These are phyloP conservation scores for Fusarium annulatum DNA, from an alignment of 2,329 filamentous ascomycete genomes.

Conservation along the genomic window DNA sequence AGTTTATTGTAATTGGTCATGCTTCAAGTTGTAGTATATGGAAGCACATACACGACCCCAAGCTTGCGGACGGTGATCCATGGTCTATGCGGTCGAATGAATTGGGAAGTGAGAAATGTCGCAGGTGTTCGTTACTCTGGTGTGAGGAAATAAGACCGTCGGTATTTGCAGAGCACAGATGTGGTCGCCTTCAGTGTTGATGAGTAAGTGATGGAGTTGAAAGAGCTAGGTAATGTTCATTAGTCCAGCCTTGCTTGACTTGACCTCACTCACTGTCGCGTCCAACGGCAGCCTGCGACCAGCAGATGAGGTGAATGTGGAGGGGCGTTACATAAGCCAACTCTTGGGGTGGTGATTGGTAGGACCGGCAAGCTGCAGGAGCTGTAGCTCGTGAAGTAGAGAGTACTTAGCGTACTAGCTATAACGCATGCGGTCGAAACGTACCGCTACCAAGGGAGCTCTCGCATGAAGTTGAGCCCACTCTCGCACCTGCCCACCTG, in stretches of 20 bases:
- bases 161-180: background rate
- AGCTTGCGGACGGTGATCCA: slow-evolving; percentile 79
- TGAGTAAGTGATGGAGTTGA: slow-evolving; percentile 30
- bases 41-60: slow-evolving; percentile 74
- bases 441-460: slow-evolving; percentile 31
- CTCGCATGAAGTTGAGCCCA: slow-evolving; percentile 20
- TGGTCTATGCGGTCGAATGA: slow-evolving; percentile 49
- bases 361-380: slow-evolving; percentile 23
- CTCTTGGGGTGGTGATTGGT: slow-evolving; percentile 46
- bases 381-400: slow-evolving; percentile 25
- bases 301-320: slow-evolving; percentile 18
- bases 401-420: slow-evolving; percentile 1
- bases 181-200: background rate
- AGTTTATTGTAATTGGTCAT: slow-evolving; percentile 3
- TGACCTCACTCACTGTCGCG: slow-evolving; percentile 49
- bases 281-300: slow-evolving; percentile 51
- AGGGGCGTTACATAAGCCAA: slow-evolving; percentile 47
- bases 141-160: background rate
- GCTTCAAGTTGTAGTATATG: background rate
- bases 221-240: slow-evolving; percentile 18
- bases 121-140: background rate
- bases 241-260: slow-evolving; percentile 31
- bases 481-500: slow-evolving; percentile 8
- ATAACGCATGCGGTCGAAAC: background rate
- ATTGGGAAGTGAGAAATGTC: background rate